These are phyloP conservation scores for Trypanosoma conorhini DNA, from an alignment of 208 protist species.

Conservation along the genomic window DNA sequence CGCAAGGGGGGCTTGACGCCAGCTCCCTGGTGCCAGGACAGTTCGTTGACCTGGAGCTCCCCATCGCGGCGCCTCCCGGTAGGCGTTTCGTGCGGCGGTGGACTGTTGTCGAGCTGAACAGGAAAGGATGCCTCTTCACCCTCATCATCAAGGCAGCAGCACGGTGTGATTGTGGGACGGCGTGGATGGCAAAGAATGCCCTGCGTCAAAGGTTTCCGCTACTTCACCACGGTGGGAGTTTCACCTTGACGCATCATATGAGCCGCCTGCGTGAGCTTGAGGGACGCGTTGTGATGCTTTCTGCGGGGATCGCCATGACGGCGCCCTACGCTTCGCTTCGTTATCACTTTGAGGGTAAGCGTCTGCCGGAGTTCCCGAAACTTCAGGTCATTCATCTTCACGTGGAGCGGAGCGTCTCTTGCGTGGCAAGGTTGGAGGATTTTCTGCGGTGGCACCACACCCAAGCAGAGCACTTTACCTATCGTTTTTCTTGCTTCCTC, in stretches of 20 bases:
- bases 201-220: constrained; percentile 60
- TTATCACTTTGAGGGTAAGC: constrained; percentile 15
- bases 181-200: constrained; percentile 59
- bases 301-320: constrained; percentile 79
- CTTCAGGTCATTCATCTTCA: constrained; percentile 83
- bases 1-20: constrained; percentile 29
- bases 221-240: constrained; percentile 46
- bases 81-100: constrained; percentile 51
- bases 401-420: constrained; percentile 44
- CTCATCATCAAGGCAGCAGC: constrained; percentile 58
- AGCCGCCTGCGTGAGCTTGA: constrained; percentile 36
- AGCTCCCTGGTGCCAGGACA: constrained; percentile 32
- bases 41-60: constrained; percentile 70
- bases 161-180: constrained; percentile 42
- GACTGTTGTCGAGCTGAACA: constrained; percentile 60
- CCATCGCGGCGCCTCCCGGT: constrained; percentile 29
- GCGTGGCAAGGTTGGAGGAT: constrained; percentile 50
- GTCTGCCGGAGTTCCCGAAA: constrained; percentile 14
- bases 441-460: constrained; percentile 47
- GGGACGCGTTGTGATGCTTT: constrained; percentile 72
- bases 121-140: constrained; percentile 47
- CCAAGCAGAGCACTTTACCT: constrained; percentile 18
- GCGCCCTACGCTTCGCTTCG: constrained; percentile 61
- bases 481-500: constrained; percentile 39
- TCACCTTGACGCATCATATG: constrained; percentile 65